Evolutionary conservation across 75 land plant genomes (phyloP).

Genomic region (Selaginella moellendorffii): DNA sequence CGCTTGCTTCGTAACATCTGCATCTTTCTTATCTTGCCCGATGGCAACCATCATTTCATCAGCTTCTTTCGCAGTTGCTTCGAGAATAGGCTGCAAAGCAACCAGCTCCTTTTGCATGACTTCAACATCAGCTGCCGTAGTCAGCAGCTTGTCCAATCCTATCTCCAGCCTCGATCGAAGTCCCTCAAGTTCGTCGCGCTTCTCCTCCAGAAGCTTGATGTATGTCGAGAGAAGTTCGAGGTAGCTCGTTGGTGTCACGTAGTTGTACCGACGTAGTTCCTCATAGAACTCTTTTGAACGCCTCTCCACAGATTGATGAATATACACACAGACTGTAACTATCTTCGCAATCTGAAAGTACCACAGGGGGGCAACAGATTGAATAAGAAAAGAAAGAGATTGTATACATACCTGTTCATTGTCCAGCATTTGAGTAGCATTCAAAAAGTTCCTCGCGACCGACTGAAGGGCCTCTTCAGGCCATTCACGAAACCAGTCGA

Average conservation of each 20-base stretch:
- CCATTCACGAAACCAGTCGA: slow-evolving; percentile 35
- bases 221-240: slow-evolving; percentile 24
- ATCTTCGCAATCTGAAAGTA: slow-evolving; percentile 16
- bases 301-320: slow-evolving; percentile 27
- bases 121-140: slow-evolving; percentile 21
- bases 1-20: slow-evolving; percentile 24
- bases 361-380: too few species aligned
- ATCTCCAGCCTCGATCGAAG: slow-evolving; percentile 17
- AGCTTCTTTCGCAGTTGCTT: slow-evolving; percentile 27
- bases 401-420: slow-evolving; percentile 20
- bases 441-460: slow-evolving; percentile 21
- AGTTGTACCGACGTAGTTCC: slow-evolving; percentile 24
- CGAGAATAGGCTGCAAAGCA: slow-evolving; percentile 15
- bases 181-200: slow-evolving; percentile 17
- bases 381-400: not conserved
- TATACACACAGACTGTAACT: slow-evolving; percentile 19
- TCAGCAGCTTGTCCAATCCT: slow-evolving; percentile 25
- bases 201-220: slow-evolving; percentile 22
- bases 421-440: slow-evolving; percentile 14
- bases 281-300: slow-evolving; percentile 24
- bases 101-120: slow-evolving; percentile 26
- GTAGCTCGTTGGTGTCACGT: slow-evolving; percentile 31
- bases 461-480: slow-evolving; percentile 28
- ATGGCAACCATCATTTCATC: slow-evolving; percentile 28
- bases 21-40: slow-evolving; percentile 19